Base-by-base conservation (phyloP, 192 early-diverging fungal genomes). In the Coemansia sp. region DNA sequence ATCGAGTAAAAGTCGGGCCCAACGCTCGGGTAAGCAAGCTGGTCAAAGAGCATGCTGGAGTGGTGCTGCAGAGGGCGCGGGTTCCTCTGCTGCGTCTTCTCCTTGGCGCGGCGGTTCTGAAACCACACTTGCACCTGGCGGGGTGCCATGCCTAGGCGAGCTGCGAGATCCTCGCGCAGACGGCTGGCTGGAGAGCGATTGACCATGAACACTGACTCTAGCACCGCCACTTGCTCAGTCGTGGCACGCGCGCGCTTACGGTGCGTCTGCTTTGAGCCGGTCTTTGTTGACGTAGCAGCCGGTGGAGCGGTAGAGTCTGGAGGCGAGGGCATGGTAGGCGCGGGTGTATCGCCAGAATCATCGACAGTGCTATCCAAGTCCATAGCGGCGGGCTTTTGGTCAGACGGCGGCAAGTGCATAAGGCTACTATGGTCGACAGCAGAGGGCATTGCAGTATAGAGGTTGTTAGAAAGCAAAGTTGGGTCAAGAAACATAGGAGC, bases 81-180 rank as follows among this genome's bases (percentile, higher is more conserved):
- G 45, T 65, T 75, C 13, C 77, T 66, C 59, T 83, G 81, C 67
- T 78, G 75, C 39, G 74, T 79, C 65, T 90, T 91, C 44, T 84
- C 87, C 66, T 94, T 94, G n/a, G 91, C 92, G 29, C 92, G 86
- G n/a, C 91, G 78, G 75, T 94, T 94, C 72, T 94, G 92, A 70
- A 94, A 94, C 92, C 92, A 94, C 43, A 92, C 90, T 65, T 92
- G 91, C 22, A 94, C 89, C 24, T 89, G 85, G 18, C 89, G 84
- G 12, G 88, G 87, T 10, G 87, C 86, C 92, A 94, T 94, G 24
- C 81, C 78, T 15, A 94, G 74, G 6, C 83, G 78, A 20, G 87
- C 79, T 3, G 89, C 89, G 35, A 94, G 75, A 18, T 84, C 83
- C 56, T 84, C 83, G 53, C 91, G 88, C 56, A 87, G 73, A 11